Evolutionary conservation across 2,329 filamentous ascomycete genomes (phyloP).

Genomic region (Cladophialophora carrionii): DNA sequence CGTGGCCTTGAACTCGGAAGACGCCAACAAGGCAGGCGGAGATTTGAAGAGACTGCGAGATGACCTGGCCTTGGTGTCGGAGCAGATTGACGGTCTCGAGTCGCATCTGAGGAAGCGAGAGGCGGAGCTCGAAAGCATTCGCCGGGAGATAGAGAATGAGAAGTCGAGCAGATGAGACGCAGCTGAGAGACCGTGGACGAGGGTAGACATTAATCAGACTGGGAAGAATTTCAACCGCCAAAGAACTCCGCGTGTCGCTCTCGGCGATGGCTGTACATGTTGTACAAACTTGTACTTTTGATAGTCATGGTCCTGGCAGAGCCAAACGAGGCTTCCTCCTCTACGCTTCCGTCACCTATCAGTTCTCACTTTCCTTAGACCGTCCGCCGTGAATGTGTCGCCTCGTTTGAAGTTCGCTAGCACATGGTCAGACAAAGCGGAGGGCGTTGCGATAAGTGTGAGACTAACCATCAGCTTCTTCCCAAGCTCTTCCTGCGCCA

Average conservation of each 20-base stretch:
- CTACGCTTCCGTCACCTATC: slow-evolving; percentile 31
- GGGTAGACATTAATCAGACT: slow-evolving; percentile 9
- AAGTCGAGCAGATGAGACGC: slow-evolving; percentile 57
- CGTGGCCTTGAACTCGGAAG: slow-evolving; percentile 66
- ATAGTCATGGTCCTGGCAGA: slow-evolving; percentile 17
- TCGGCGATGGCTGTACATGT: slow-evolving; percentile 28
- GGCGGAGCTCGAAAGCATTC: slow-evolving; percentile 73
- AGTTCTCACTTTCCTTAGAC: slow-evolving; percentile 38
- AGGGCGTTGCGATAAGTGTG: background rate
- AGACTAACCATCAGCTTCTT: slow-evolving; percentile 86
- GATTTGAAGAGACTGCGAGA: slow-evolving; percentile 77
- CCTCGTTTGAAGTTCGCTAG: slow-evolving; percentile 40
- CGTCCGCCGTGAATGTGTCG: slow-evolving; percentile 36
- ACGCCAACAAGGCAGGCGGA: slow-evolving; percentile 67
- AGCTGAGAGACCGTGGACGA: background rate
- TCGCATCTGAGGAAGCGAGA: slow-evolving; percentile 76
- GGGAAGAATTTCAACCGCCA: slow-evolving; percentile 6
- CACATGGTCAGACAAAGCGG: slow-evolving; percentile 17
- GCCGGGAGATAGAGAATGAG: slow-evolving; percentile 83
- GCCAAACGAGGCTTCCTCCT: slow-evolving; percentile 11
- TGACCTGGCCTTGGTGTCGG: slow-evolving; percentile 85
- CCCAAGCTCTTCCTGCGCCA: slow-evolving; percentile 93
- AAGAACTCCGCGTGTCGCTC: slow-evolving; percentile 15
- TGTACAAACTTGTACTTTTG: slow-evolving; percentile 32
- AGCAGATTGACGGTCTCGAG: slow-evolving; percentile 91